These are phyloP conservation scores for Aspergillus persii DNA, from an alignment of 2,329 filamentous ascomycete species.

Conservation along the genomic window DNA sequence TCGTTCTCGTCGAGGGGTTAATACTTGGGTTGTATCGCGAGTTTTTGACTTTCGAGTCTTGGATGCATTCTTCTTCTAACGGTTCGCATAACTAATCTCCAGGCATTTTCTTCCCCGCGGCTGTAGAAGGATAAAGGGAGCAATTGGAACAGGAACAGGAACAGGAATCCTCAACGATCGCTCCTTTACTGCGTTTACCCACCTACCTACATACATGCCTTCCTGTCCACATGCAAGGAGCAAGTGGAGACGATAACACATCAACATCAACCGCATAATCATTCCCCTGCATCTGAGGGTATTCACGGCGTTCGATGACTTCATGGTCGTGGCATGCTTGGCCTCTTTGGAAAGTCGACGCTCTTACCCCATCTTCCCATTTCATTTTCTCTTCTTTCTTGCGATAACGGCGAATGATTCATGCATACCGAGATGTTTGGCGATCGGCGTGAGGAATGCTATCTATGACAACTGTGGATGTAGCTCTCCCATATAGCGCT, in stretches of 20 bases:
- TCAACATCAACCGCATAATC: constrained; percentile 6
- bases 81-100: not conserved
- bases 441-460: not conserved
- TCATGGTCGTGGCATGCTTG: not conserved
- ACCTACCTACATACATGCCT: constrained; percentile 1
- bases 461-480: not conserved
- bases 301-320: not conserved
- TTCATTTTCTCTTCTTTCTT: not conserved
- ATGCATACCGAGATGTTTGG: not conserved
- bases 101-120: no score
- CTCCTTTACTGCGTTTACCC: constrained; percentile 1
- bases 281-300: constrained; percentile 6
- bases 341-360: not conserved
- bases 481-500: not conserved
- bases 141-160: not conserved
- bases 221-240: constrained; percentile 6
- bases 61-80: not conserved
- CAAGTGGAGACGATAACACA: constrained; percentile 8
- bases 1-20: not conserved
- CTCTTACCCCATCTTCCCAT: not conserved
- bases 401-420: not conserved
- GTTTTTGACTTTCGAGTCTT: not conserved
- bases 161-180: not conserved
- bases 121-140: no score
- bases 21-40: not conserved